Evolutionary conservation across 768 basidiomycete species (phyloP).

Genomic region (Punctularia strigosozonata): DNA sequence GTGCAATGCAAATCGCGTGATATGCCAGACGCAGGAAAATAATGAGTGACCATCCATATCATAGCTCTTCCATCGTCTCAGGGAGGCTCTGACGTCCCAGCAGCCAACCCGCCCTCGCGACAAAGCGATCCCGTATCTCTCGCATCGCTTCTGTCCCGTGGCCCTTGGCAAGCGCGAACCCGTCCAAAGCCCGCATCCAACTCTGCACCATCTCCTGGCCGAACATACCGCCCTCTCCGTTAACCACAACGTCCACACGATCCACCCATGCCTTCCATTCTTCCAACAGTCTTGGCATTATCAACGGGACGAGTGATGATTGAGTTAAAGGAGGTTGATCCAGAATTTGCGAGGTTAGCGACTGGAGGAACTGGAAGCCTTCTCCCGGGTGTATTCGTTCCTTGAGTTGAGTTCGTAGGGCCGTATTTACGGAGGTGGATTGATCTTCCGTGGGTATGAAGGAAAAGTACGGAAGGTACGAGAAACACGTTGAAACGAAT

Average conservation of each 20-base stretch:
- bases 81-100: slow-evolving; percentile 30
- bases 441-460: slow-evolving; percentile 26
- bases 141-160: slow-evolving; percentile 30
- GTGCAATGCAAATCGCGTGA: background rate
- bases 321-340: slow-evolving; percentile 60
- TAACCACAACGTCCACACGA: slow-evolving; percentile 57
- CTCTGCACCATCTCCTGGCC: slow-evolving; percentile 52
- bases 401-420: slow-evolving; percentile 40
- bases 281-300: slow-evolving; percentile 52
- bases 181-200: slow-evolving; percentile 64
- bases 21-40: background rate
- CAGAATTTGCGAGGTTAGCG: slow-evolving; percentile 56
- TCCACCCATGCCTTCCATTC: slow-evolving; percentile 78
- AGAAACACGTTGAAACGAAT: slow-evolving; percentile 64
- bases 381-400: slow-evolving; percentile 65
- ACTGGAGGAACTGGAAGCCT: slow-evolving; percentile 58
- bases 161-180: slow-evolving; percentile 43
- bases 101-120: slow-evolving; percentile 68
- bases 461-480: slow-evolving; percentile 82
- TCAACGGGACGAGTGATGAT: slow-evolving; percentile 38
- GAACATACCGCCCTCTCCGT: slow-evolving; percentile 70
- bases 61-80: slow-evolving; percentile 21
- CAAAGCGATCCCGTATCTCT: slow-evolving; percentile 52
- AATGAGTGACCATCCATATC: slow-evolving; percentile 3
- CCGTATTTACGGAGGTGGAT: slow-evolving; percentile 16